A percentile compares a stretch with the other conserved stretches of the same genome.
phyloP scores from a whole-genome alignment of 2,329 filamentous ascomycete genomes.

The Cercospora sp. region DNA sequence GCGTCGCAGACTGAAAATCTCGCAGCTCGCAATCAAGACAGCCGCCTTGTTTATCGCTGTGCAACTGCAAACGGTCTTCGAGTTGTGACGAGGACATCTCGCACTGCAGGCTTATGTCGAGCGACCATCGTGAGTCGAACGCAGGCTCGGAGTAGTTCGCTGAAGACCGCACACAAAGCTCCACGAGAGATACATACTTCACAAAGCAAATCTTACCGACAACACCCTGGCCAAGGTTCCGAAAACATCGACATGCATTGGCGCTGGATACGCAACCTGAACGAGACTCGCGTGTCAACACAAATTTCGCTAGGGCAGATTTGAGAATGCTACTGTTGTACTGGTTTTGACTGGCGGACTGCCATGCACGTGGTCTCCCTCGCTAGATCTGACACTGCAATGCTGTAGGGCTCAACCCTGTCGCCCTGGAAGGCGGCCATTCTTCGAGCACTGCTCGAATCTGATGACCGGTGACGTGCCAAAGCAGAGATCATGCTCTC shows the following conservation, averaged over 20 bases:
- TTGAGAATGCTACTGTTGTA: background rate
- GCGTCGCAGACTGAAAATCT: background rate
- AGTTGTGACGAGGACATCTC: slow-evolving; percentile 9
- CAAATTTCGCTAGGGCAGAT: background rate
- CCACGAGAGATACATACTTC: slow-evolving; percentile 1
- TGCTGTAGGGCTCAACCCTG: slow-evolving; percentile 2
- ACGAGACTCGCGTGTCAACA: background rate
- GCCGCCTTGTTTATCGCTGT: slow-evolving; percentile 9
- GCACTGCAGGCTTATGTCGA: slow-evolving; percentile 18
- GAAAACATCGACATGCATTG: slow-evolving; percentile 2
- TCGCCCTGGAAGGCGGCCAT: background rate
- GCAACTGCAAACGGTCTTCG: background rate
- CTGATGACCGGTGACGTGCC: slow-evolving; percentile 14
- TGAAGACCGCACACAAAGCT: slow-evolving; percentile 7
- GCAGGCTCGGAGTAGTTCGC: slow-evolving; percentile 15
- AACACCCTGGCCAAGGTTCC: background rate
- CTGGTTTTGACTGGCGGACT: slow-evolving; percentile 3
- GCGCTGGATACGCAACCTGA: background rate
- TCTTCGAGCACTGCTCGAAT: background rate
- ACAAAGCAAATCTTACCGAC: background rate
- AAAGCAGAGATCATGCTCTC: background rate
- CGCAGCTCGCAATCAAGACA: background rate
- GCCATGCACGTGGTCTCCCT: background rate
- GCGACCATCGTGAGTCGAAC: slow-evolving; percentile 18
- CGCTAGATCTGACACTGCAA: background rate